These are phyloP conservation scores for Corchorus olitorius DNA, from an alignment of 345 rosid genomes.

Conservation along the genomic window DNA sequence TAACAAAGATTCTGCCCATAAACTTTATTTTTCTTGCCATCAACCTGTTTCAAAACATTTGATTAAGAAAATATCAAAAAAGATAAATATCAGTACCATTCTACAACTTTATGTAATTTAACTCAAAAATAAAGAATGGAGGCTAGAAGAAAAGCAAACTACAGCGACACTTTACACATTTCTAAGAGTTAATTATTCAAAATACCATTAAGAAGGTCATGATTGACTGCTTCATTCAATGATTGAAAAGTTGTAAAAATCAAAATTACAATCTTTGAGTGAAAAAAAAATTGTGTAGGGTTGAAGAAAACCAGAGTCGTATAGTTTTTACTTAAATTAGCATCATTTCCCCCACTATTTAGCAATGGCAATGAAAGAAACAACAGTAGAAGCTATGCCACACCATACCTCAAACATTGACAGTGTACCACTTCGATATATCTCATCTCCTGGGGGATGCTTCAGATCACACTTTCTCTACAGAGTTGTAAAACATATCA, in stretches of 20 bases:
- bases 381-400: background rate
- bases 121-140: background rate
- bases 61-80: slow-evolving; percentile 3
- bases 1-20: slow-evolving; percentile 99
- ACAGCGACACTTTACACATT: too few species aligned
- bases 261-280: background rate
- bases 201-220: background rate
- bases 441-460: slow-evolving; percentile 99
- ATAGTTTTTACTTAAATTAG: slow-evolving; percentile 2
- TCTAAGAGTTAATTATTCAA: background rate
- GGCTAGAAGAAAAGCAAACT: background rate
- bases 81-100: background rate
- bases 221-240: background rate
- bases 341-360: background rate
- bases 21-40: slow-evolving; percentile 98
- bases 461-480: slow-evolving; percentile 95
- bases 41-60: slow-evolving; percentile 47
- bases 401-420: slow-evolving; percentile 95
- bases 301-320: background rate
- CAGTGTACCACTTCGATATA: slow-evolving; percentile 91
- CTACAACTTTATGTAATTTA: background rate
- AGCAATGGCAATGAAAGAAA: background rate
- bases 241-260: background rate
- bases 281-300: background rate
- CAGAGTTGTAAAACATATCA: slow-evolving; percentile 17